Evolutionary conservation across 1,284 basidiomycete species (phyloP).

Genomic region (Cutaneotrichosporon sp.): DNA sequence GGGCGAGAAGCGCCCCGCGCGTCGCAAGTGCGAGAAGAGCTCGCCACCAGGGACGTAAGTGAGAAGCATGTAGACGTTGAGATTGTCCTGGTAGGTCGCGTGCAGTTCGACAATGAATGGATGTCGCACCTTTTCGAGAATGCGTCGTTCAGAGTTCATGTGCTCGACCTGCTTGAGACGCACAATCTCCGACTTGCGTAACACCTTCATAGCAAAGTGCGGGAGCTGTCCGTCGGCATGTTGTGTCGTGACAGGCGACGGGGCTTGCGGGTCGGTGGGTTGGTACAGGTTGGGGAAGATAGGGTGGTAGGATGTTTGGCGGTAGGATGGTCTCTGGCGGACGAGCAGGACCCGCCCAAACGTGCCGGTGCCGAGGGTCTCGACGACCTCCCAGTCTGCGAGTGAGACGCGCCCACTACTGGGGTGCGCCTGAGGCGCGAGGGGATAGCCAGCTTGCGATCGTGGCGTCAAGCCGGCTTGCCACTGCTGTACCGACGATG

Average conservation of each 20-base stretch:
- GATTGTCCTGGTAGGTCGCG: conserved; percentile 55
- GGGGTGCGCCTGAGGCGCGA: neutral
- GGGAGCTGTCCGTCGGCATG: conserved; percentile 50
- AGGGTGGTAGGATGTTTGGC: conserved; percentile 51
- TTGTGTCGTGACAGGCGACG: conserved; percentile 44
- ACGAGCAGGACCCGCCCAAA: conserved; percentile 54
- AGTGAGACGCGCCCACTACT: conserved; percentile 35
- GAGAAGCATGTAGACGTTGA: conserved; percentile 59
- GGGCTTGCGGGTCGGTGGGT: conserved; percentile 42
- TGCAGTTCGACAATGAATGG: conserved; percentile 61
- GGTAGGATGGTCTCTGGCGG: conserved; percentile 50
- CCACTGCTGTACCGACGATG: conserved; percentile 19
- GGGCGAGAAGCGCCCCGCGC: conserved; percentile 55
- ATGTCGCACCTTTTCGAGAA: conserved; percentile 58
- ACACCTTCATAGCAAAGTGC: conserved; percentile 58
- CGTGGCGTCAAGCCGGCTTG: conserved; percentile 12
- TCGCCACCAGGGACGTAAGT: conserved; percentile 59
- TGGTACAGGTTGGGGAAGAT: conserved; percentile 53
- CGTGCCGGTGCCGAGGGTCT: conserved; percentile 54
- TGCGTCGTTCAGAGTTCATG: conserved; percentile 58
- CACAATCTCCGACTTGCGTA: conserved; percentile 58
- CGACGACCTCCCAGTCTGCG: conserved; percentile 53
- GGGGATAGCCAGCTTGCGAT: neutral
- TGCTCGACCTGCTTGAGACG: conserved; percentile 60
- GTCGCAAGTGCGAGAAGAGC: conserved; percentile 57